Conservation (phyloP, 2,329 filamentous ascomycete species). For the Aspergillus sp. region DNA sequence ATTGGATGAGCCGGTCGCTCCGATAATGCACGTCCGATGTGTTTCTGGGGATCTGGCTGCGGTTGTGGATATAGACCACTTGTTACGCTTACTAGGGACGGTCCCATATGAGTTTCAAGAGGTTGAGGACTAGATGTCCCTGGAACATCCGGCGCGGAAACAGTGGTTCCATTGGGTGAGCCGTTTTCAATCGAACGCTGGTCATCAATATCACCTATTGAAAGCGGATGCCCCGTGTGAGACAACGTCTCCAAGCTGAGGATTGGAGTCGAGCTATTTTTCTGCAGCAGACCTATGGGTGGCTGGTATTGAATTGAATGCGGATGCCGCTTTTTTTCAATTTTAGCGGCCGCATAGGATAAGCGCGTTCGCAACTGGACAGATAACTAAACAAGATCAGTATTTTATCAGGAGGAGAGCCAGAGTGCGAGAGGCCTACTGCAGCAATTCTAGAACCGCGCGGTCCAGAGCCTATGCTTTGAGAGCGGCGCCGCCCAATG, state of each 20-base stretch:
- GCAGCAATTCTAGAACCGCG: conserved; percentile 73
- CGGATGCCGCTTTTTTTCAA: conserved; percentile 84
- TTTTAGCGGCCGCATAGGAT: conserved; percentile 91
- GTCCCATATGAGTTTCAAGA: conserved; percentile 10
- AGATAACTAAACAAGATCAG: conserved; percentile 58
- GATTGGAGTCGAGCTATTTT: conserved; percentile 60
- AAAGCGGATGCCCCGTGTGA: conserved; percentile 55
- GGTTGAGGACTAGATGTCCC: conserved; percentile 14
- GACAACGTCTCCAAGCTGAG: conserved; percentile 55
- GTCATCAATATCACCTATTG: conserved; percentile 31
- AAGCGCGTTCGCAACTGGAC: conserved; percentile 79
- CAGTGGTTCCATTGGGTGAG: conserved; percentile 22
- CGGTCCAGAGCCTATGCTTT: conserved; percentile 69
- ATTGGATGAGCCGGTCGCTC: conserved; percentile 27
- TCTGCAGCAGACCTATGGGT: conserved; percentile 70
- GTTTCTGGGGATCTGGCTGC: conserved; percentile 17
- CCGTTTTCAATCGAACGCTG: conserved; percentile 21
- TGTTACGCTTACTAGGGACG: conserved; percentile 13
- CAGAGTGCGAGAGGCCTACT: conserved; percentile 47
- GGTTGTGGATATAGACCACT: conserved; percentile 14
- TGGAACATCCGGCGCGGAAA: conserved; percentile 23
- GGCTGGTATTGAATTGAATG: conserved; percentile 71
- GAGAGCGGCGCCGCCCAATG: conserved; percentile 56
- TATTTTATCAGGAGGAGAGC: neutral
- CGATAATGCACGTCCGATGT: conserved; percentile 10